Base-by-base conservation (phyloP, 2,329 filamentous ascomycete genomes). In the Pseudogymnoascus sp. region DNA sequence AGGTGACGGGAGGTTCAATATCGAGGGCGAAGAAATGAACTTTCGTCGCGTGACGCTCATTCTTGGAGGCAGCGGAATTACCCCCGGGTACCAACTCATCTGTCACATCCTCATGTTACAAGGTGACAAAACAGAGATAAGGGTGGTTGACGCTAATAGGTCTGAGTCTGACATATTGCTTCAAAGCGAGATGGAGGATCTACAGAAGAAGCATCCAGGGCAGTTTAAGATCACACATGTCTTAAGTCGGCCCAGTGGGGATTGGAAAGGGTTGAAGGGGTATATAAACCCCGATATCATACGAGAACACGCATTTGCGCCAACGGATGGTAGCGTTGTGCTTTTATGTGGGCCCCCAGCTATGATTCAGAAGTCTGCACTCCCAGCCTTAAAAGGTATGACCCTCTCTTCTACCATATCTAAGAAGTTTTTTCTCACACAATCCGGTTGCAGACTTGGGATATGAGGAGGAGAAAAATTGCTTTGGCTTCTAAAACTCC, bases 331-430 rank as follows among this genome's bases (percentile, higher is more conserved):
- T 0, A 77, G 70, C 23, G 77, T 77, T 1, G 76, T 76, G 3
- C 78, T 83, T 33, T 68, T 83, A 38, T 83, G 80, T 68, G 80
- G 81, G 0, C 79, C 79, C 38, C 78, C 78, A 4, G 72, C 73
- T 1, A 78, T 83, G 78, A 82, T 83, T 61, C 76, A 79, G 68
- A 81, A 79, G 67, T 78, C 77, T n/a, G 80, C 76, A 1, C 67
- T 83, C 68, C 80, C 80, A 15, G 79, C 75, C 2, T 67, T 83
- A 70, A 70, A 68, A 69, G 50, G 50, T 57, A 57, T 33, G 50
- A 13, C 26, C 15, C 28, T 57, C 71, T 72, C 62, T 64, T 65
- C 11, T 33, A 60, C 21, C 59, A 61, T 60, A 21, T 50, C 35
- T 1, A 26, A 23, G 31, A 67, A 71, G 77, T 44, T 11, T 11